Evolutionary conservation across 345 rosid species (phyloP), one percentile per base, ranked within the genome.

Genomic region (Tarenaya hassleriana): DNA sequence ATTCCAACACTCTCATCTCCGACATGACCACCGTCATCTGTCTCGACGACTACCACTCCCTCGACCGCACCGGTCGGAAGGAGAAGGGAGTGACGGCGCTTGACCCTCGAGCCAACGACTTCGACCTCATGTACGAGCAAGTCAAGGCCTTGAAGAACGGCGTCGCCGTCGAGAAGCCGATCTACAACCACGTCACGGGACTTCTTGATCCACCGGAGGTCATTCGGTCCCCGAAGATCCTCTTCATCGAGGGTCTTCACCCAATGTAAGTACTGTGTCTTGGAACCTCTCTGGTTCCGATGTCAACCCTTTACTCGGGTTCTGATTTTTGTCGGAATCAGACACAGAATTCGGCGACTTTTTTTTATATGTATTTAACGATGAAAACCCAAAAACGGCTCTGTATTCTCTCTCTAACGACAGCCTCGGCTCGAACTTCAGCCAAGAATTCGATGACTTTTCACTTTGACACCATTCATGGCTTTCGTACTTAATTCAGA

Each of bases 71-170:
- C 0, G 95, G 98, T 21, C 75, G 98, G 64, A 92, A 92, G 45
- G 90, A 77, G 69, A 81, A 92, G 27, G 95, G 95, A 1, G 95
- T 88, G 19, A 84, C 98, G 6, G 98, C 98, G 15, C 80, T 92
- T 55, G 96, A 92, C 75, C 96, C 98, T 3, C 75, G 75, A 56
- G 98, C 96, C 29, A 85, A 88, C 38, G 31, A 92, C 68, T 92
- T 92, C 47, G 96, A 92, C 66, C 94, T 87, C 49, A 92, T 92
- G 98, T 92, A 81, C 41, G 90, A 88, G 55, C 98, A 92, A 63
- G 95, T 87, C 34, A 92, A 92, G 66, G 96, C 90, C 41, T 33
- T 92, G 32, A 92, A 92, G 63, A 74, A 55, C 52, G 98, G 96
- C 3, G 33, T 76, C 14, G 75, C 95, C 24, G 96, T 84, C 5